Evolutionary conservation across 768 basidiomycete species (phyloP), one percentile per base, ranked within the genome.

Genomic region (Termitomyces sp.): DNA sequence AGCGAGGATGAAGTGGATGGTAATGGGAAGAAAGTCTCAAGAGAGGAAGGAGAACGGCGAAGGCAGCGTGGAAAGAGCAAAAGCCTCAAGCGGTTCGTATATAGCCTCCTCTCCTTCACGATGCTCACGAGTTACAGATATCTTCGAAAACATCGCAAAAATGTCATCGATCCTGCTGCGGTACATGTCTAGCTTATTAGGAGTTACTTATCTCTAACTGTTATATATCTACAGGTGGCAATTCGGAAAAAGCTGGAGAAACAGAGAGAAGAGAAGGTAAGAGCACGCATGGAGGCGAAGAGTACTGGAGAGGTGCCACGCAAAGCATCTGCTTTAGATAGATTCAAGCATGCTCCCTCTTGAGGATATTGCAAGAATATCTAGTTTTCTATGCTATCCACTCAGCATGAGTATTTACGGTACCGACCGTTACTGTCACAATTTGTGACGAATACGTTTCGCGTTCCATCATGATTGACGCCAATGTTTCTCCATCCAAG

Each of bases 81-180:
- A 79, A 89, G 85, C 69, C 68, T 95, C 68, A 96, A 94, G 72
- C 78, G 93, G 77, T 86, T 66, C 66, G 68, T 67, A 8, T 47
- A 20, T 47, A 30, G 15, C 8, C 50, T 36, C 20, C 9, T 24
- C 3, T 13, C 42, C 33, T n/a, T 36, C 24, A 44, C 33, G 8
- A 59, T 53, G 16, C 22, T 37, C 15, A 54, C 45, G 20, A 16
- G 52, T 22, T 1, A 30, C 53, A 84, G 82, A 48, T 90, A 85
- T 70, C 71, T 97, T 61, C 81, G 91, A 66, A 97, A 95, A 77
- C 91, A 96, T 72, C 85, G 93, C 70, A 94, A 95, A 78, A 97
- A 98, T 67, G 91, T 98, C 50, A 84, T 98, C 61, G 95, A 98
- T 69, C 92, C 93, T 24, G 79, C 81, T 24, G 79, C 82, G 24